Base-by-base conservation (phyloP, 306 rosid genomes). In the Potentilla sterilis region DNA sequence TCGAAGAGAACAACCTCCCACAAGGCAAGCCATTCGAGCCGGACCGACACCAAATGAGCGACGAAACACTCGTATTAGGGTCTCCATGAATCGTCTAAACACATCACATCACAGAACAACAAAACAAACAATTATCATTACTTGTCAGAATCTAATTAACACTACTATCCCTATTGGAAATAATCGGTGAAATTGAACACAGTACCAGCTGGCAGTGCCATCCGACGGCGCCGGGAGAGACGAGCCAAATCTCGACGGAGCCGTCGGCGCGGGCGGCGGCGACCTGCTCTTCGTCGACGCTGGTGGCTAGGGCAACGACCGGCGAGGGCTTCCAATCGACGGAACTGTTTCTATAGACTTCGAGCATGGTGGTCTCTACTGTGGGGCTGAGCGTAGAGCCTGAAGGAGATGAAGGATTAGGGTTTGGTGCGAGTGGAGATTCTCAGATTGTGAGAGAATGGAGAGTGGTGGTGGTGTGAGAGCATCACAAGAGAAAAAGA, bases 131-230 rank as follows among this genome's bases (percentile, higher is more conserved):
- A 63, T 13, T 3, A 9, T n/a, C n/a, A n/a, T n/a, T n/a, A n/a
- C n/a, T n/a, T 3, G 5, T 21, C 51, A 77, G 21, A 21, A 69
- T n/a, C 37, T 6, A 64, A 5, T 32, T 15, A 69, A 61, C 38
- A 61, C 35, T 18, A 63, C 7, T 16, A 43, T 21, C 32, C 28
- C 28, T 28, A 54, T 8, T n/a, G 32, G 28, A n/a, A 63, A 62
- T 19, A 6, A 40, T 11, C 46, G 5, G 41, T 54, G 64, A 14
- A 28, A 19, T 4, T 21, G 66, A 2, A 11, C 42, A 48, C 28
- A 1, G 74, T 89, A 93, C 98, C 90, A 94, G 80, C 82, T 92
- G 98, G 85, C 93, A 88, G 93, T 96, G 99, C 99, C 99, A 96
- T 32, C 96, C 97, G 1, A 90, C 93, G 44, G 98, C 84, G 42